Conservation (phyloP, 2,329 filamentous ascomycete species). For the Monosporascus cannonballus region DNA sequence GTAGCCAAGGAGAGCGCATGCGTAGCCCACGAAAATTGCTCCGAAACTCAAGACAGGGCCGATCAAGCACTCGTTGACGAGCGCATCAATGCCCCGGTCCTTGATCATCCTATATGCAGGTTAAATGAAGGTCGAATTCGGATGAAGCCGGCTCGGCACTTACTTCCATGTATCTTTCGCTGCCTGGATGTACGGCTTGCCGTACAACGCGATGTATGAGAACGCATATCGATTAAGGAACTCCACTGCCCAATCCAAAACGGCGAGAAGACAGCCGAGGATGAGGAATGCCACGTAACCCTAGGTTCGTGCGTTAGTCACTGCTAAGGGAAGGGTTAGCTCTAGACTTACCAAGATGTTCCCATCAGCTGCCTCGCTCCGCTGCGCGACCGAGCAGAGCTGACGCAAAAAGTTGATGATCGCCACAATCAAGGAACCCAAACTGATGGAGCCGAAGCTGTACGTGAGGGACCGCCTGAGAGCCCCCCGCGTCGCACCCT, state of each 20-base stretch:
- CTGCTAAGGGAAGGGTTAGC: not conserved
- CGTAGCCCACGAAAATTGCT: slow-evolving; percentile 75
- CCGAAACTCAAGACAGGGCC: slow-evolving; percentile 51
- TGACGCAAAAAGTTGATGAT: slow-evolving; percentile 83
- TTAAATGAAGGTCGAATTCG: slow-evolving; percentile 3
- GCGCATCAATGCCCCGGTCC: slow-evolving; percentile 81
- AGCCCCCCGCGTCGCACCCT: slow-evolving; percentile 75
- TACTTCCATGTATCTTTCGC: slow-evolving; percentile 81
- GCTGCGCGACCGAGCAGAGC: slow-evolving; percentile 70
- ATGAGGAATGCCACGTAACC: slow-evolving; percentile 62
- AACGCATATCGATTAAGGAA: slow-evolving; percentile 93
- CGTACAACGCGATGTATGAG: slow-evolving; percentile 87
- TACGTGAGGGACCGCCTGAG: slow-evolving; percentile 78
- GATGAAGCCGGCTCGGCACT: slow-evolving; percentile 16
- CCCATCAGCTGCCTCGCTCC: slow-evolving; percentile 57
- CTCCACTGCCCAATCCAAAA: slow-evolving; percentile 80
- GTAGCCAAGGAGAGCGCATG: slow-evolving; percentile 75
- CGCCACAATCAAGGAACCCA: slow-evolving; percentile 80
- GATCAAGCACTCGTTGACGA: slow-evolving; percentile 83
- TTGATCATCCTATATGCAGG: slow-evolving; percentile 64
- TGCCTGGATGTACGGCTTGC: slow-evolving; percentile 77
- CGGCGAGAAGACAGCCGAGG: slow-evolving; percentile 66
- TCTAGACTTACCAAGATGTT: slow-evolving; percentile 53
- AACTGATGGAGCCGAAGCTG: slow-evolving; percentile 84
- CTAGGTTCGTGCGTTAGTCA: not conserved